phyloP scores from a whole-genome alignment of 2,329 filamentous ascomycete genomes.

The Aotearoamyces nothofagi region DNA sequence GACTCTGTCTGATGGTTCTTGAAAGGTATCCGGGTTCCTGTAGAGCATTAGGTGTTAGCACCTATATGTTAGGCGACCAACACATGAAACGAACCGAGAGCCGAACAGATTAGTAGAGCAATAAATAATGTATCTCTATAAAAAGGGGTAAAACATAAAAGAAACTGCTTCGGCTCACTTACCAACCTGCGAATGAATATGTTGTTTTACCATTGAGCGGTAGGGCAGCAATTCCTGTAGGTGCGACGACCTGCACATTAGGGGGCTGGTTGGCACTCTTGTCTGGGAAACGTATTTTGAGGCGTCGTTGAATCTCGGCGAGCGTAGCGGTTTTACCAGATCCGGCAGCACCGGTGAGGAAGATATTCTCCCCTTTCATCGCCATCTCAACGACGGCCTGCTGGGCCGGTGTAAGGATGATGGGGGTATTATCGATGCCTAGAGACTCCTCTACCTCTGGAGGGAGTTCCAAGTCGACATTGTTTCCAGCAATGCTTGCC shows the following conservation, averaged over 20 bases:
- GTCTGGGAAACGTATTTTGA: constrained; percentile 1
- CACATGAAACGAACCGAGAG: too few relatives aligned
- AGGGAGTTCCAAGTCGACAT: background rate
- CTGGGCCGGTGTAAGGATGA: constrained; percentile 12
- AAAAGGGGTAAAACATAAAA: too few relatives aligned
- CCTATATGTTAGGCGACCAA: too few relatives aligned
- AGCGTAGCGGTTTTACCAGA: constrained; percentile 14
- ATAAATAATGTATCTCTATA: too few relatives aligned
- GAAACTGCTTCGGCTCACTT: too few relatives aligned
- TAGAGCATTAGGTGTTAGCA: too few relatives aligned
- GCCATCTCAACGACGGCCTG: constrained; percentile 12
- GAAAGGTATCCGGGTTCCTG: constrained; percentile 11
- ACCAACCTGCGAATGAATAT: too few relatives aligned
- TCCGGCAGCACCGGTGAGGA: constrained; percentile 17
- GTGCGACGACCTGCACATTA: constrained; percentile 12
- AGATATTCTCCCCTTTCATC: constrained; percentile 13
- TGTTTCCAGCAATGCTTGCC: background rate
- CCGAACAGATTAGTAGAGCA: too few relatives aligned
- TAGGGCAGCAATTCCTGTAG: too few relatives aligned
- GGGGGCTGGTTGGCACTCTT: background rate
- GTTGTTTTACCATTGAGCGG: too few relatives aligned
- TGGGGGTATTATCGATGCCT: too few relatives aligned
- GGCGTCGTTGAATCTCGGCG: constrained; percentile 8
- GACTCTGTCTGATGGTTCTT: too few relatives aligned
- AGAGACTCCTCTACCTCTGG: constrained; percentile 3